Evolutionary conservation across 1,284 basidiomycete species (phyloP), one percentile per base, ranked within the genome.

Genomic region (Cronartium quercuum): DNA sequence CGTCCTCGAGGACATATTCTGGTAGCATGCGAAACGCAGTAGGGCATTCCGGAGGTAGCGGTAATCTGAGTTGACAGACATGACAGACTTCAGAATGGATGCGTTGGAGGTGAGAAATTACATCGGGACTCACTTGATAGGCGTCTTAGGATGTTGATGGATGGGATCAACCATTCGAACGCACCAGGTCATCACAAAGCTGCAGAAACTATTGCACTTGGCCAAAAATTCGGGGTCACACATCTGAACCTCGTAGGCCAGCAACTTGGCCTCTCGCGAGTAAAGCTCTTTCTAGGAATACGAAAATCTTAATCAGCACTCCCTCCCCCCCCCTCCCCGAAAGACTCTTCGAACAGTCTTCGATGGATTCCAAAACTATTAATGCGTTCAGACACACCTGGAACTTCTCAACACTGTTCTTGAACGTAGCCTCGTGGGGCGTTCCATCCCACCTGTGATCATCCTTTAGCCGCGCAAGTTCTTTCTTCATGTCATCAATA

Each of bases 1-100:
- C 88, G 81, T 98, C 95, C 81, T 98, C 96, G 51, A 98, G 83
- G 44, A 97, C 87, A 81, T 94, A 96, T 82, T 99, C 96, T 0
- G 96, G 96, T 40, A 98, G 85, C 79, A 92, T 90, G 38, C 89
- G 86, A 86, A 98, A 98, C 0, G 86, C 84, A 80, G 88, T 85
- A 0, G 94, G 92, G 5, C 94, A 90, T 69, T 95, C 91, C 68
- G 88, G 83, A 0, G 93, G 91, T 29, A 99, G 84, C 0, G 95
- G 94, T 38, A 96, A 83, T 41, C 91, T 94, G 76, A 34, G 12
- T 67, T 38, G 10, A 42, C 13, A 68, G 70, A 15, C 37, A 55
- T 73, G 63, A 65, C 38, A 7, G 18, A 62, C 15, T 12, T 51
- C 21, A 61, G 51, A 18, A 15, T n/a, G 9, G 47, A 44, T 34